Conservation (phyloP, 306 rosid genomes). For the Oxytropis ochrocephala region DNA sequence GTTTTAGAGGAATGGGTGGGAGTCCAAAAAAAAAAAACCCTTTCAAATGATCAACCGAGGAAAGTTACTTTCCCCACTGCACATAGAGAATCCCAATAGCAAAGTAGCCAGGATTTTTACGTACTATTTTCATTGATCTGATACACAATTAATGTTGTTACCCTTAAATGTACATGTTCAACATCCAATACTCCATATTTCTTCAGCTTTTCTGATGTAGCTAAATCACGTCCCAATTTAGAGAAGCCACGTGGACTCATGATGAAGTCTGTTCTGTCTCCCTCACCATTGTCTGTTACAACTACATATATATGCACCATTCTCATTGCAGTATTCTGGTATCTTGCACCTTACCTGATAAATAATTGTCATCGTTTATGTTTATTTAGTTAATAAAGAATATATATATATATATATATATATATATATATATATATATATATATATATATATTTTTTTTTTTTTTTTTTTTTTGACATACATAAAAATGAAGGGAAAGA, state of each 20-base stretch:
- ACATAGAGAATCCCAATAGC: slow-evolving; percentile 38
- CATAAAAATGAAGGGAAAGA: not conserved
- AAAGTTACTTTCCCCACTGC: too few species aligned
- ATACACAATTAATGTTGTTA: slow-evolving; percentile 23
- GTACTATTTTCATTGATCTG: slow-evolving; percentile 55
- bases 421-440: too few species aligned
- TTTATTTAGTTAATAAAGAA: not conserved
- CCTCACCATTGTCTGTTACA: slow-evolving; percentile 30
- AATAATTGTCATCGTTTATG: not conserved
- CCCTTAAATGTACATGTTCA: slow-evolving; percentile 41
- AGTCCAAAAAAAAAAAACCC: too few species aligned
- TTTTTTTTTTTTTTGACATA: too few species aligned
- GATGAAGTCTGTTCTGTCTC: slow-evolving; percentile 36
- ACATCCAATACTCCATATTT: slow-evolving; percentile 27
- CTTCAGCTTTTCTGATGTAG: not conserved
- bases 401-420: too few species aligned
- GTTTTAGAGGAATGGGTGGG: too few species aligned
- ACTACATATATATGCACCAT: slow-evolving; percentile 23
- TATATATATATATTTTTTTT: too few species aligned
- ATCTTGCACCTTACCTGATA: slow-evolving; percentile 30
- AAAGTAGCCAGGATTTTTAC: slow-evolving; percentile 47
- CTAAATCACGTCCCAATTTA: not conserved
- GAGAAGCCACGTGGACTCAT: slow-evolving; percentile 31
- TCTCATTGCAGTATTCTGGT: slow-evolving; percentile 1
- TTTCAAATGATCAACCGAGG: too few species aligned